phyloP scores from a whole-genome alignment of 2,329 filamentous ascomycete genomes.

The Alternaria triticimaculans region DNA sequence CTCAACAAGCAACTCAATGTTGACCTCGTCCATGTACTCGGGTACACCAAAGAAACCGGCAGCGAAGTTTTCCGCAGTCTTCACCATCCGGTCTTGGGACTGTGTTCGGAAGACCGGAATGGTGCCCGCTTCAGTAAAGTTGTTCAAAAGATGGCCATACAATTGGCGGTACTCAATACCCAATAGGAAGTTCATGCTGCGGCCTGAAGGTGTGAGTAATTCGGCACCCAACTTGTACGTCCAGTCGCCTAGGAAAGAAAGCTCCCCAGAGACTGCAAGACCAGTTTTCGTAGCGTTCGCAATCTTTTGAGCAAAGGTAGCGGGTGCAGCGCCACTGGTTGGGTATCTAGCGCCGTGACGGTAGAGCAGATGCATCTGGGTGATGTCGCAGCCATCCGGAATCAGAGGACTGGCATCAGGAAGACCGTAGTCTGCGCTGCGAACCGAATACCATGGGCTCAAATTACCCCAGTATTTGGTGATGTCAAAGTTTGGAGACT shows the following conservation, averaged over 20 bases:
- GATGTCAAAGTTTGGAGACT: conserved; percentile 33
- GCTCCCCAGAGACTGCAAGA: conserved; percentile 33
- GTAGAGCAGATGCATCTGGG: conserved; percentile 39
- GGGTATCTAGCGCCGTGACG: conserved; percentile 42
- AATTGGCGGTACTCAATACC: conserved; percentile 52
- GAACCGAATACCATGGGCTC: conserved; percentile 39
- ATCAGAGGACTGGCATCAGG: conserved; percentile 33
- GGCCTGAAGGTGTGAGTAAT: conserved; percentile 39
- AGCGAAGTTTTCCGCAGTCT: conserved; percentile 42
- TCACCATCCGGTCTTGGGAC: conserved; percentile 43
- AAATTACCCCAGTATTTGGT: conserved; percentile 42
- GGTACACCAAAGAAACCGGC: conserved; percentile 43
- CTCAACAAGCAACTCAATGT: conserved; percentile 41
- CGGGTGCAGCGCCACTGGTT: conserved; percentile 33
- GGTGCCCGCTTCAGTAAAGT: conserved; percentile 48
- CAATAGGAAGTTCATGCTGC: conserved; percentile 50
- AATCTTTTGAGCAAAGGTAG: conserved; percentile 34
- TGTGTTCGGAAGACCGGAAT: conserved; percentile 49
- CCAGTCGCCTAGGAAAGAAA: conserved; percentile 35
- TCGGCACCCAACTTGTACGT: conserved; percentile 41
- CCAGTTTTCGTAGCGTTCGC: conserved; percentile 35
- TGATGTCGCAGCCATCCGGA: conserved; percentile 36
- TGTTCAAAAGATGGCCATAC: conserved; percentile 54
- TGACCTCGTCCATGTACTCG: conserved; percentile 38
- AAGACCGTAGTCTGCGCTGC: conserved; percentile 37